Evolutionary conservation across 2,329 filamentous ascomycete species (phyloP).

Genomic region (Geosmithia putterillii): DNA sequence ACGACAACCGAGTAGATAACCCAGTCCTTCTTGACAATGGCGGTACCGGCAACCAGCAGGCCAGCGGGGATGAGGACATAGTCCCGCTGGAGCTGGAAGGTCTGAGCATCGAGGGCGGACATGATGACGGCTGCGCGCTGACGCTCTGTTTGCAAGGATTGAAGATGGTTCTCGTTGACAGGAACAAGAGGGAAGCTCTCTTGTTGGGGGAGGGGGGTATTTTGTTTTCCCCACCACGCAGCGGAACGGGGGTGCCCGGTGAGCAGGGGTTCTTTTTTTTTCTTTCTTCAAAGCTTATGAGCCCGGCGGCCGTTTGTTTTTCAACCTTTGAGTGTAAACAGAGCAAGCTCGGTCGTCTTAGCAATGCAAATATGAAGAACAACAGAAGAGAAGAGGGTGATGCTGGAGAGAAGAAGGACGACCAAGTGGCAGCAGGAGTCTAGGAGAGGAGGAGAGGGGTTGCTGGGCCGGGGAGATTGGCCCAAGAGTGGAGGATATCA

Average conservation of each 20-base stretch:
- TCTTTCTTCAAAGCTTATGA: too few species aligned
- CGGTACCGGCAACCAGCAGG: conserved; percentile 62
- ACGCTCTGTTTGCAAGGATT: too few species aligned
- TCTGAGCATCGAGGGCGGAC: conserved; percentile 7
- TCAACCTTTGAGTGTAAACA: neutral
- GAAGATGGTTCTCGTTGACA: neutral
- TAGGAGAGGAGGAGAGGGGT: neutral
- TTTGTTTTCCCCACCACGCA: too few species aligned
- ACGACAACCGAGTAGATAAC: conserved; percentile 56
- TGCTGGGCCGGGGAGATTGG: neutral
- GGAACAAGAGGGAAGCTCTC: neutral
- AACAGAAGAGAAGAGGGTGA: neutral
- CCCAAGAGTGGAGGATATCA: neutral
- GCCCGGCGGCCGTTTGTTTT: neutral
- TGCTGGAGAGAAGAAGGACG: neutral
- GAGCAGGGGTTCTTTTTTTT: too few species aligned
- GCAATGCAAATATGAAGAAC: too few species aligned
- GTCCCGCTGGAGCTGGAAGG: conserved; percentile 39
- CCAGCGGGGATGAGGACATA: conserved; percentile 76
- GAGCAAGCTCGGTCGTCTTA: too few species aligned
- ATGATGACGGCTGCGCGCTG: too few species aligned
- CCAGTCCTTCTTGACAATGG: conserved; percentile 71
- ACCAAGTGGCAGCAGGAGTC: neutral
- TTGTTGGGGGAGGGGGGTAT: neutral
- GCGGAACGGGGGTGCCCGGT: too few species aligned